phyloP scores from a whole-genome alignment of 345 rosid genomes.

The Turritis glabra region DNA sequence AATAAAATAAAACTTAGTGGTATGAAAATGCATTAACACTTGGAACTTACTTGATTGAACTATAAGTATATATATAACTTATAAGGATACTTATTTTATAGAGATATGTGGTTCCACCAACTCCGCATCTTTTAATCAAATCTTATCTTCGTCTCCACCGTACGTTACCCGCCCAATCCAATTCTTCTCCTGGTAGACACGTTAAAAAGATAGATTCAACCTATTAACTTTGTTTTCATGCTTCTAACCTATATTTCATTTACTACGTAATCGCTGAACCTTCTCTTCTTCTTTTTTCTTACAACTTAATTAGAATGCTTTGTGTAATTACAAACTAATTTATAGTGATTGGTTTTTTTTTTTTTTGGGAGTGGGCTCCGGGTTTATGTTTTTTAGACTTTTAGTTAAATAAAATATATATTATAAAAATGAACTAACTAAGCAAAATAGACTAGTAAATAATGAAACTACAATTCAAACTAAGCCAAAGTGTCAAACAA shows the following conservation, averaged over 20 bases:
- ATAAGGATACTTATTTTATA: background rate
- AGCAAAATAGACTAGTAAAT: too few species aligned
- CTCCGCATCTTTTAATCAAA: slow-evolving; percentile 31
- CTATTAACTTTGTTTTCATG: background rate
- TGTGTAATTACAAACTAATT: too few species aligned
- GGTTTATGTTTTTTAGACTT: too few species aligned
- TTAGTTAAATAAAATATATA: too few species aligned
- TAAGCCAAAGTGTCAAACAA: too few species aligned
- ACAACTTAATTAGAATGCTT: too few species aligned
- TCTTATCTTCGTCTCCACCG: slow-evolving; percentile 34
- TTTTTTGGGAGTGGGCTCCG: too few species aligned
- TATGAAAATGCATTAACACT: slow-evolving; percentile 20
- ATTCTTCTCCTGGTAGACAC: slow-evolving; percentile 26
- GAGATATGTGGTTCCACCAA: slow-evolving; percentile 37
- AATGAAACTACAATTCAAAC: too few species aligned
- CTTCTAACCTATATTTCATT: background rate
- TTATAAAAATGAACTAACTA: too few species aligned
- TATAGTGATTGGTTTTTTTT: too few species aligned
- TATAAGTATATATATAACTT: background rate
- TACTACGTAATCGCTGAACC: background rate
- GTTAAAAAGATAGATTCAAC: slow-evolving; percentile 13
- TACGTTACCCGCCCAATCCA: slow-evolving; percentile 30
- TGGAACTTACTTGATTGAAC: slow-evolving; percentile 27
- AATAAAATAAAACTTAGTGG: slow-evolving; percentile 13
- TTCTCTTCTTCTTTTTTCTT: background rate